Base-by-base conservation (phyloP, 768 basidiomycete genomes). In the Leucocoprinus sp. region DNA sequence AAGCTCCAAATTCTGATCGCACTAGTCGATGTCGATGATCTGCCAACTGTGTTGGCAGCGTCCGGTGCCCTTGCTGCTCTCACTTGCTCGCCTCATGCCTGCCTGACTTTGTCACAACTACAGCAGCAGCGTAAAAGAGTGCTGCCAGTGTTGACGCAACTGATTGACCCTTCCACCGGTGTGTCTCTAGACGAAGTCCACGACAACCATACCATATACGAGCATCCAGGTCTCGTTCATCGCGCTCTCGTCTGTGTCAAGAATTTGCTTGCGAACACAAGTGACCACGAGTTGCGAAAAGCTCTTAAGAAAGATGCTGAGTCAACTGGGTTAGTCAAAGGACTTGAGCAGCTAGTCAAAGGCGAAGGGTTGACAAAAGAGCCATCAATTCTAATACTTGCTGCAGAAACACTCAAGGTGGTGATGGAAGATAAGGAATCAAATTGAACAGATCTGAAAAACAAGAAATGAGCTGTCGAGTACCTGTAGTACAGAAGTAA, bases 31-130 rank as follows among this genome's bases (percentile, higher is more conserved):
- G 80, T 90, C 11, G 83, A 92, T 19, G 96, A 99, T 64, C 42
- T 81, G 7, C 76, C 78, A 5, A 99, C 95, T 2, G 76, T 86
- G 26, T 60, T 89, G 12, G 95, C 95, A n/a, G 90, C 93, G 1
- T 82, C 88, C 0, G 95, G 93, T 14, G 87, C 92, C 2, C 67
- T 97, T 31, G 92, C 95, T 4, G 83, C 81, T 22, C 63, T 99
- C 44, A 84, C 84, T 1, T 68, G 72, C 19, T 75, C 80, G 0
- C 68, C 72, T 1, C 64, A 64, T 23, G 80, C 78, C 8, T 92
- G 89, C 56, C 58, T 62, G 5, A 65, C 70, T 2, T 64, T 95
- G n/a, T 57, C 81, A 12, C 66, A 69, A 26, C 72, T 92, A 21
- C 80, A 90, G 57, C 63, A 63, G 35, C 82, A 87, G 47, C 74